Evolutionary conservation across 2,329 filamentous ascomycete genomes (phyloP), one percentile per base, ranked within the genome.

Genomic region (Pseudocercospora musae): DNA sequence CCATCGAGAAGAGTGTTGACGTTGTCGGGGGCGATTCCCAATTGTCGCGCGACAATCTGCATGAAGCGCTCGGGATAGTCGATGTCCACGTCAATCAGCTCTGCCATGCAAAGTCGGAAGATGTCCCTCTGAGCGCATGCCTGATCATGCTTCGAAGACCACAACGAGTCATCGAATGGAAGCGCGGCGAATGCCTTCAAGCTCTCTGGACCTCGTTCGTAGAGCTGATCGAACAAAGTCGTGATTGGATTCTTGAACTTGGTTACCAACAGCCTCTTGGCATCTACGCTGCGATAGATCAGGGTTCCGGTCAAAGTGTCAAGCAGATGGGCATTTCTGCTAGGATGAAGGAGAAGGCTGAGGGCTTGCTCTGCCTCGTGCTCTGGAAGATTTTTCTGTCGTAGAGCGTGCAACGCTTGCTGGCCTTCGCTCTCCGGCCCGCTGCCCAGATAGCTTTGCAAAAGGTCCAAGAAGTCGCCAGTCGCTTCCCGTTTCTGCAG

Each of bases 1-100:
- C 82, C 79, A 73, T 93, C 90, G 63, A 93, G 85, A 69, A 90
- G 82, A 85, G 82, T 60, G 87, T 85, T 72, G 91, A 91, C 70
- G 79, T 76, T 69, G 77, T 73, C 64, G 71, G 77, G 70, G 77
- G 78, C 81, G 18, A 85, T 79, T 33, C 82, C 82, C 29, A 88
- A 78, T 15, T 87, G 76, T 54, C 85, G 80, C 5, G 85, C 82
- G 44, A 88, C 83, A 50, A 82, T 83, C 70, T 85, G 84, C 75
- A 88, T 81, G 4, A 85, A 82, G 52, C 84, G 81, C 49, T 85
- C 85, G 40, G 86, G 84, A 63, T 85, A 76, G 60, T 96, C 91
- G 70, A 93, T 87, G 58, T 92, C 92, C 49, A 91, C 92, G 74
- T 96, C 91, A 88, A 97, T 96, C 69, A 97, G 81, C 71, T 90